Base-by-base conservation (phyloP, 306 rosid genomes). In the Cucumis hystrix region DNA sequence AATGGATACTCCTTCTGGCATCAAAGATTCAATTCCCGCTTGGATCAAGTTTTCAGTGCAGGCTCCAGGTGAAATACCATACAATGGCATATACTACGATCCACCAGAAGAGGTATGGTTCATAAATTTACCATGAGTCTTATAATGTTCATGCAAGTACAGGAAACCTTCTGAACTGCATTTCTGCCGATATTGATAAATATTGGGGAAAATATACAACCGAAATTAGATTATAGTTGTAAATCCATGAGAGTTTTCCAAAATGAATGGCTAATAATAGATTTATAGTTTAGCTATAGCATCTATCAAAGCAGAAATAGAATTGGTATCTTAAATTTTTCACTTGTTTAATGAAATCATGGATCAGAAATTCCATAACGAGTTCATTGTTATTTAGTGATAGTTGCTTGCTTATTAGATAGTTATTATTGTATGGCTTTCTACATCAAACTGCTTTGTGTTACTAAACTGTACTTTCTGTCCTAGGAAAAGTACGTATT, bases 1-100 rank as follows among this genome's bases (percentile, higher is more conserved):
- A 83, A 92, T 92, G 99, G 88, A 88, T 75, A 92, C 99, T 76
- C 94, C 96, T 81, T 88, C 99, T 85, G 98, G 99, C 79, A 82
- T 89, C 85, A 92, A 96, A 83, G 99, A 96, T 83, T 92, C 98
- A 4, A 92, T 96, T 83, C 88, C 99, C 76, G 99, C 99, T 78
- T 96, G 99, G 99, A 96, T 91, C 82, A 92, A 92, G 90, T 92
- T 88, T 80, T 87, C 99, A 35, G 88, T 96, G 77, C 99, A 96
- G 88, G 91, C 96, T 84, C 97, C 98, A 8, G 90, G 87, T 80
- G 99, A 96, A 91, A 96, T 96, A 74, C 97, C 98, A 43, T 96
- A 88, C 60, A 81, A 89, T 18, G 96, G 97, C 54, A 84, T 96
- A 85, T 96, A 92, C 88, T 96, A 96, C 79, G 99, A 96, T 81